These are phyloP conservation scores for Xylaria sp. DNA, from an alignment of 2,329 filamentous ascomycete species.

Conservation along the genomic window DNA sequence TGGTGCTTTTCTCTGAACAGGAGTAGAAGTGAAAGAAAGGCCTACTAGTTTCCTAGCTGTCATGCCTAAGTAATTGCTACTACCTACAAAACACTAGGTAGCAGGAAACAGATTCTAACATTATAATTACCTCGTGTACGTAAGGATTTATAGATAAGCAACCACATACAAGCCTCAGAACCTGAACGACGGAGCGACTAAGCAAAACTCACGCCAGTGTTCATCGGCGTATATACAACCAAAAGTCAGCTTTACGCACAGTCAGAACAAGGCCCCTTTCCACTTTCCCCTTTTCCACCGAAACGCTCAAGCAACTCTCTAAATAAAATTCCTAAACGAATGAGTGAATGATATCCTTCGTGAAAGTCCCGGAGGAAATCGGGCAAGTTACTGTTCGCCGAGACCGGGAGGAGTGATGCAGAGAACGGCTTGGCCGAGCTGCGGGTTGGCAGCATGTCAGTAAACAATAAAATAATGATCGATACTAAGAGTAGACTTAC, in stretches of 20 bases:
- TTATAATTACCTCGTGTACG: neutral
- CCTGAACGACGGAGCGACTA: neutral
- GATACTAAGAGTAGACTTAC: conserved; percentile 33
- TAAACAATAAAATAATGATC: no score
- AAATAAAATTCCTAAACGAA: neutral
- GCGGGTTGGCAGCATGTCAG: neutral
- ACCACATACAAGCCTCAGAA: neutral
- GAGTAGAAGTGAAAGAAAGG: no score
- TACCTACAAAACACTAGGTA: no score
- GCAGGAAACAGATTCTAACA: neutral
- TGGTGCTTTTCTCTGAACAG: no score
- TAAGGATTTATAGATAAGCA: neutral
- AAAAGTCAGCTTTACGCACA: neutral
- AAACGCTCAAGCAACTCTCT: neutral
- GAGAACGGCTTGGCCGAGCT: conserved; percentile 11
- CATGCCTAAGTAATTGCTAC: no score
- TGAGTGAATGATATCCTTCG: no score
- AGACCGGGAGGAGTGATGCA: neutral
- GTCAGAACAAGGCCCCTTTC: neutral
- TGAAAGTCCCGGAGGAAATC: no score
- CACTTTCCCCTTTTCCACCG: no score
- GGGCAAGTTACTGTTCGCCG: no score
- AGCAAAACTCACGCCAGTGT: neutral
- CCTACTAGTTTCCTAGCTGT: no score
- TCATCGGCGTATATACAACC: neutral